Base-by-base conservation (phyloP, 2,329 filamentous ascomycete genomes). In the Aspergillus melleus region DNA sequence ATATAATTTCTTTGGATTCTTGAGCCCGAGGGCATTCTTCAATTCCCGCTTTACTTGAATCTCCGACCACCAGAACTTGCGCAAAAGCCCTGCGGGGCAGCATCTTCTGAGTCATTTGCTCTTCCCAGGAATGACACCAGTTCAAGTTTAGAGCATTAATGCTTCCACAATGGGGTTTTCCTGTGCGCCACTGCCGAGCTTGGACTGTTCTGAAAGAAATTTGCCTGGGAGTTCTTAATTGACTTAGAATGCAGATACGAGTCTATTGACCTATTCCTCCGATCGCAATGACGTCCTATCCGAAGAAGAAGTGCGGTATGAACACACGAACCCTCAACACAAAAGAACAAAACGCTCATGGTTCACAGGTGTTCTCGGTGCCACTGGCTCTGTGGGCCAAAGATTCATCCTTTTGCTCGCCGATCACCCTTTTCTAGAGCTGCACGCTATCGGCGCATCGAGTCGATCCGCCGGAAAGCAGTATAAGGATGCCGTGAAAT, bases 341-440 rank as follows among this genome's bases (percentile, higher is more conserved):
- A n/a, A 44, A 22, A 9, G 4, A n/a, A 39, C 9, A 2, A 11
- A n/a, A 2, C 54, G 46, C 66, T 74, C 36, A 74, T 57, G 36
- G 47, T 6, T 2, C 46, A 44, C 52, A 88, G 86, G 86, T 74
- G 92, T 97, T 59, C 86, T 97, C 58, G 93, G 94, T 69, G 91
- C 90, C 78, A 98, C 94, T 32, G 95, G 95, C 73, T 96, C 92
- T 39, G 94, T 98, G 14, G 94, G 94, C 69, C 92, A 96, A 79
- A 88, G 95, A 71, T 98, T 98, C 77, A 95, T 98, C 74, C 88
- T 97, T 36, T 86, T 98, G 55, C 89, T 98, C 64, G 88, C 91
- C 49, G 85, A 92, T 57, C 94, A 98, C 79, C 93, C 94, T 16
- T 86, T 90, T 76, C 90, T 98, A 70, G 87, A 87, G 64, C 88